Evolutionary conservation across 768 basidiomycete species (phyloP), one percentile per base, ranked within the genome.

Genomic region (Galerina sulciceps): DNA sequence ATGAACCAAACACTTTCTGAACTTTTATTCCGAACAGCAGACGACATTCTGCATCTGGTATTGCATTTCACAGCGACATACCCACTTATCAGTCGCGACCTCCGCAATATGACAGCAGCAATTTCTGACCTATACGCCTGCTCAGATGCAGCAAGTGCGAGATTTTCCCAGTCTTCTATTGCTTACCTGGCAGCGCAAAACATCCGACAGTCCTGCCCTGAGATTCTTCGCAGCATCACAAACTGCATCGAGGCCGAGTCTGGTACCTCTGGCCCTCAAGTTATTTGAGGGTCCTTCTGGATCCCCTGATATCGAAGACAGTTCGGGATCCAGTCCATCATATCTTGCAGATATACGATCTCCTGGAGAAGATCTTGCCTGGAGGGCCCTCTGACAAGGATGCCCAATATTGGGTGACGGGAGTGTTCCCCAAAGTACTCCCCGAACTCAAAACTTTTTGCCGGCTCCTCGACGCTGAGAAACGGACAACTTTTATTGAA

Each of bases 351-450:
- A 73, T 84, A 2, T 84, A 83, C 64, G 71, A 74, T 44, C 76
- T 93, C 47, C 63, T 91, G 42, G 83, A 88, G 62, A 74, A 75
- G 53, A 68, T 91, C 34, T 73, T 92, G 1, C 88, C 88, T 61
- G 47, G 69, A 11, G 62, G 66, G 5, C 53, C 53, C 15, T 35
- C 53, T 13, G 71, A 75, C 37, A 67, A 71, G 44, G 74, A 74
- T 36, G 74, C 75, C 10, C 67, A 65, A n/a, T 67, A 71, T 57
- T 90, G 87, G 88, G 69, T 82, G 1, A 75, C 76, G 5, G 70
- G 69, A 10, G 82, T 89, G 11, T 72, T 93, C 14, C 88, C 90
- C 2, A 79, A 75, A 26, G 69, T 86, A 17, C 74, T 91, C 4
- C 68, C 71, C 2, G 85, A 91, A 42, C 64, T 91, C 9, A 75